phyloP scores from a whole-genome alignment of 225 moss, liverwort and hornwort species.

The Physcomitrellopsis africana region DNA sequence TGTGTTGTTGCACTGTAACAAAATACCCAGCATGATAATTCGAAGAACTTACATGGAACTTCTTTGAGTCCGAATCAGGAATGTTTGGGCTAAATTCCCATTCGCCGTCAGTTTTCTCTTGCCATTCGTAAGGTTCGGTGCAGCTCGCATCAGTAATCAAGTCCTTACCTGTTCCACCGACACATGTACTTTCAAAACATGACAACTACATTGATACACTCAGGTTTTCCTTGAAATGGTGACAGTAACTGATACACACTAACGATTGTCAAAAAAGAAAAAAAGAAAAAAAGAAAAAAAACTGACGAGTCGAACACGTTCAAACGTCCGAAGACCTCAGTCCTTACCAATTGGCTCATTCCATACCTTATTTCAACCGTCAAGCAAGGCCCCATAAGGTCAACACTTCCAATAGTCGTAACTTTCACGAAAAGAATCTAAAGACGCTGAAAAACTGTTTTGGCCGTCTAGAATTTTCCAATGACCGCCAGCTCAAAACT shows the following conservation, averaged over 20 bases:
- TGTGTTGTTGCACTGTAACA: background rate
- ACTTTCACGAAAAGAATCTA: background rate
- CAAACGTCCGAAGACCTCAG: background rate
- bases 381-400: background rate
- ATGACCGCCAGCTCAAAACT: background rate
- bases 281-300: background rate
- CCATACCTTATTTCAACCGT: background rate
- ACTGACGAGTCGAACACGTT: background rate
- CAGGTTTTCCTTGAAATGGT: background rate
- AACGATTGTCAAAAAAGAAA: background rate
- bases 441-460: background rate
- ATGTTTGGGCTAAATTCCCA: conserved; percentile 85
- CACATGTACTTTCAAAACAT: conserved; percentile 26
- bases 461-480: background rate
- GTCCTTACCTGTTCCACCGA: conserved; percentile 77
- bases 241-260: conserved; percentile 15
- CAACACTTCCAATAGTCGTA: background rate
- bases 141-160: conserved; percentile 91
- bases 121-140: conserved; percentile 86
- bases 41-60: conserved; percentile 52
- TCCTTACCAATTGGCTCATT: background rate
- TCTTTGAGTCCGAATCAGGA: conserved; percentile 39
- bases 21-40: background rate
- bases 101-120: conserved; percentile 69
- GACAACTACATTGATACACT: background rate